These are phyloP conservation scores for Hemerocallis citrina DNA, from an alignment of 106 monocot species.

Conservation along the genomic window DNA sequence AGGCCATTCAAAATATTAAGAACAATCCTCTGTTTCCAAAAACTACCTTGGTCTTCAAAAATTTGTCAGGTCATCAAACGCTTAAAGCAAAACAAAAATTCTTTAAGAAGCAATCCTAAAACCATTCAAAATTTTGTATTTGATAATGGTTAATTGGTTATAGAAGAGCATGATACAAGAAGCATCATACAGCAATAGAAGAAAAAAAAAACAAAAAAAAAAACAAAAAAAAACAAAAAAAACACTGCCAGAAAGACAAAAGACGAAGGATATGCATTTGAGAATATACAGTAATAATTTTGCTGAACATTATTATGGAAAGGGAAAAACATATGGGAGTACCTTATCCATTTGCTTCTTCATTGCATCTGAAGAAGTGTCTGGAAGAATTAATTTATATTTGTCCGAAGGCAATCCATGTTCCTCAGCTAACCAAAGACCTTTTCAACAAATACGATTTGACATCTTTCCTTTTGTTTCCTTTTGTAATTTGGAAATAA, in stretches of 20 bases:
- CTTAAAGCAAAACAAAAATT: conserved; percentile 1
- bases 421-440: conserved; percentile 61
- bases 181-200: not conserved
- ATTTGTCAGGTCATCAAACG: too few relatives aligned
- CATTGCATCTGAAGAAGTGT: conserved; percentile 26
- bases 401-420: conserved; percentile 51
- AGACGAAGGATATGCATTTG: not conserved
- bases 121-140: not conserved
- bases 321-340: conserved; percentile 5
- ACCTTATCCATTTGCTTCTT: conserved; percentile 59
- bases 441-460: conserved; percentile 47
- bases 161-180: not conserved
- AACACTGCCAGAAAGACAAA: not conserved
- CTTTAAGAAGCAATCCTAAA: not conserved
- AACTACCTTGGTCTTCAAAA: too few relatives aligned
- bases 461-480: too few relatives aligned
- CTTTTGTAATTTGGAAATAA: too few relatives aligned
- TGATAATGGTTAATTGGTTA: too few relatives aligned
- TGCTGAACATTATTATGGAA: not conserved
- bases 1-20: too few relatives aligned
- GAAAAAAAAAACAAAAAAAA: not conserved
- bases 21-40: too few relatives aligned
- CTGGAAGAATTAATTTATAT: conserved; percentile 41
- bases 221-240: too few relatives aligned
- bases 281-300: too few relatives aligned